Evolutionary conservation across 495 filamentous ascomycete genomes (phyloP).

Genomic region (Aspergillus funiculosus): DNA sequence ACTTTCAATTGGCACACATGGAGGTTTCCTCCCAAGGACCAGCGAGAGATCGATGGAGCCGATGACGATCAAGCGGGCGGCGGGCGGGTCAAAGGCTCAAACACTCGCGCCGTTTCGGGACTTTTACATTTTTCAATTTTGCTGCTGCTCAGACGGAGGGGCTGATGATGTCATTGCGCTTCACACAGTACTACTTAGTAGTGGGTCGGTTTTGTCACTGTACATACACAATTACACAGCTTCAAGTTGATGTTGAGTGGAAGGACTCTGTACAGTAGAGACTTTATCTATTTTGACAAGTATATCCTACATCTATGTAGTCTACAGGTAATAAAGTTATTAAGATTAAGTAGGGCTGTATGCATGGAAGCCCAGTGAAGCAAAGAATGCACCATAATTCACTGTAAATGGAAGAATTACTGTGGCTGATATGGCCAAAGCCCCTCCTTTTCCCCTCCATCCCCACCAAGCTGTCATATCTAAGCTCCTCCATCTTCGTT

Average conservation of each 20-base stretch:
- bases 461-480: constrained; percentile 18
- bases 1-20: constrained; percentile 27
- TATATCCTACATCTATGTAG: too few species aligned
- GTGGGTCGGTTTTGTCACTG: background rate
- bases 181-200: background rate
- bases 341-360: too few species aligned
- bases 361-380: too few species aligned
- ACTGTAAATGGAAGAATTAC: too few species aligned
- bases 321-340: too few species aligned
- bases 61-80: constrained; percentile 34
- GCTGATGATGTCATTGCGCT: constrained; percentile 31
- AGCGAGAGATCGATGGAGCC: constrained; percentile 36
- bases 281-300: too few species aligned
- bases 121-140: background rate
- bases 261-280: too few species aligned
- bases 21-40: constrained; percentile 29
- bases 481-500: constrained; percentile 11
- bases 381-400: too few species aligned
- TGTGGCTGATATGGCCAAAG: too few species aligned
- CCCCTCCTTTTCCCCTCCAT: constrained; percentile 17
- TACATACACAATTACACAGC: too few species aligned
- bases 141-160: background rate
- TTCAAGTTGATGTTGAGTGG: background rate
- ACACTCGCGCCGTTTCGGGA: constrained; percentile 29
- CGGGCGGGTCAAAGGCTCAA: constrained; percentile 30